Conservation (phyloP, 805 yeast genomes). For the Ogataea paradorogensis region DNA sequence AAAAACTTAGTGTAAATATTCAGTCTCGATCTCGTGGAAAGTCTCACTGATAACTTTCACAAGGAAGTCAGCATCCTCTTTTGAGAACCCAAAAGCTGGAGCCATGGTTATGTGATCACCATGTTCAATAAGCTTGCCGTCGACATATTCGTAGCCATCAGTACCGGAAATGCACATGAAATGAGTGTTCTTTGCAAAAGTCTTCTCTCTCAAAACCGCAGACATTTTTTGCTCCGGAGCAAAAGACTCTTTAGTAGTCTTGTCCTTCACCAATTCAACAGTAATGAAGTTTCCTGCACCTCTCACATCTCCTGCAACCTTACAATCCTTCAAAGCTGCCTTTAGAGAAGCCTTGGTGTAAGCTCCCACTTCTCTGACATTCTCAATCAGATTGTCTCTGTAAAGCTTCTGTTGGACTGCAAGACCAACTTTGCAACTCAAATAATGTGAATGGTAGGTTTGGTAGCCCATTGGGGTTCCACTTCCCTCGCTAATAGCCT, state of each 20-base stretch:
- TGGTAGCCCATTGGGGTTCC: constrained; percentile 44
- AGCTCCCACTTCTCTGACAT: constrained; percentile 40
- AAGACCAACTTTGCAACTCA: constrained; percentile 43
- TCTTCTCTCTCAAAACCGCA: constrained; percentile 9
- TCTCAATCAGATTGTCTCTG: constrained; percentile 36
- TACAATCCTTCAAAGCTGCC: constrained; percentile 25
- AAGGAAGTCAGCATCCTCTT: constrained; percentile 41
- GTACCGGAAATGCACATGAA: constrained; percentile 18
- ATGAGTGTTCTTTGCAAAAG: constrained; percentile 14
- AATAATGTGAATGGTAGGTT: constrained; percentile 46
- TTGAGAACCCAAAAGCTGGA: constrained; percentile 42
- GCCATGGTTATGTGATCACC: constrained; percentile 47
- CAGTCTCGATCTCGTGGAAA: constrained; percentile 36
- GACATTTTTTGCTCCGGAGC: constrained; percentile 27
- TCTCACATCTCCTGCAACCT: constrained; percentile 46
- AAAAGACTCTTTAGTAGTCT: constrained; percentile 43
- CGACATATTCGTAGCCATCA: constrained; percentile 22
- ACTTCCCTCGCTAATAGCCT: constrained; percentile 38
- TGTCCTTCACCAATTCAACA: constrained; percentile 46
- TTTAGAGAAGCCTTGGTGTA: constrained; percentile 37
- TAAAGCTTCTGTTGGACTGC: constrained; percentile 44
- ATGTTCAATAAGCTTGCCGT: constrained; percentile 27
- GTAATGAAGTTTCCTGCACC: constrained; percentile 55
- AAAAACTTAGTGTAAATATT: constrained; percentile 23
- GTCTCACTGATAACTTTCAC: constrained; percentile 39